Percentiles rank a stretch among this genome's conserved stretches.
Evolutionary conservation across 371 early-diverging fungal species (phyloP).

Genomic region (Mortierella sp.): DNA sequence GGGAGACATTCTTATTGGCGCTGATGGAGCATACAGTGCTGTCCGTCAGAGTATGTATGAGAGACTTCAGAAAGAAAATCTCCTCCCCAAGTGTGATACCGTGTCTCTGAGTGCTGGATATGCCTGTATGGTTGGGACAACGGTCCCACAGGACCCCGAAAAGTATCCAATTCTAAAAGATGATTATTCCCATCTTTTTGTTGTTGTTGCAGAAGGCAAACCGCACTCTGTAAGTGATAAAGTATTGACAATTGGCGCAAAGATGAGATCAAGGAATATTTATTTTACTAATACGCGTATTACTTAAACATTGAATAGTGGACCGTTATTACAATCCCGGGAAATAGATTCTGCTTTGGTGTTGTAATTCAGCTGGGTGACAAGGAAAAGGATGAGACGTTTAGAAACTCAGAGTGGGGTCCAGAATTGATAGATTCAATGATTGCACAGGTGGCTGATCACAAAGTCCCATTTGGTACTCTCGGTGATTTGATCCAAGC

Average conservation of each 20-base stretch:
- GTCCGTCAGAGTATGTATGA: constrained; percentile 39
- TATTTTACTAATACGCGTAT: background rate
- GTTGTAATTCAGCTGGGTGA: constrained; percentile 17
- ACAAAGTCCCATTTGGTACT: constrained; percentile 29
- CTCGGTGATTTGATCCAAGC: constrained; percentile 33
- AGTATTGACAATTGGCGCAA: background rate
- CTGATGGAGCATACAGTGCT: constrained; percentile 40
- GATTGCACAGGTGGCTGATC: constrained; percentile 13
- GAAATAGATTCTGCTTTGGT: constrained; percentile 25
- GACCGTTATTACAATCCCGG: constrained; percentile 31
- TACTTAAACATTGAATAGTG: constrained; percentile 9
- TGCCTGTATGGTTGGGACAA: constrained; percentile 37
- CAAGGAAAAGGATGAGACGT: constrained; percentile 20
- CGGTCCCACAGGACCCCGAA: constrained; percentile 21
- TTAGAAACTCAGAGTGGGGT: constrained; percentile 41
- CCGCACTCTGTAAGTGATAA: constrained; percentile 31
- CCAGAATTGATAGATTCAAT: constrained; percentile 17
- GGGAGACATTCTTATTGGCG: constrained; percentile 39
- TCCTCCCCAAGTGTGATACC: constrained; percentile 20
- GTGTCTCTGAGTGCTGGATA: constrained; percentile 19
- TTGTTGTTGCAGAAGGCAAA: constrained; percentile 24
- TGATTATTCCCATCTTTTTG: constrained; percentile 16
- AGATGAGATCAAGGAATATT: background rate
- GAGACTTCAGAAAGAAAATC: constrained; percentile 18
- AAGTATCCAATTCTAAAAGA: constrained; percentile 28